phyloP scores from a whole-genome alignment of 1,139 yeast genomes.

The Saccharomyces hybrid region DNA sequence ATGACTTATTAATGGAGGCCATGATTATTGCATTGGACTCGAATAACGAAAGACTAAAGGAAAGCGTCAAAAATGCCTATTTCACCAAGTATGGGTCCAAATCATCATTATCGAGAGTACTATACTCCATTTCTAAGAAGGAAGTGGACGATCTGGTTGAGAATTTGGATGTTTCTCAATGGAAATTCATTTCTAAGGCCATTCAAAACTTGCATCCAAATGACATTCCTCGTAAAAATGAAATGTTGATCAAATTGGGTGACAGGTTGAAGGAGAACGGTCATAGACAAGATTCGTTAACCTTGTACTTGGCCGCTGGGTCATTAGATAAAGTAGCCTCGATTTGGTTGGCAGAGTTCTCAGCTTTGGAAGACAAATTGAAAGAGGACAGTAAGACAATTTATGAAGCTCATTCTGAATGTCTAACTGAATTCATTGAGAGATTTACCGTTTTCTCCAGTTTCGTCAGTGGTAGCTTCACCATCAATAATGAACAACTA shows the following conservation, averaged over 20 bases:
- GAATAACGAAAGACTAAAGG: slow-evolving; percentile 47
- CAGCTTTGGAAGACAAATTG: slow-evolving; percentile 48
- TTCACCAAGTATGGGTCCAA: slow-evolving; percentile 50
- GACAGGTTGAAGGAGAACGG: slow-evolving; percentile 50
- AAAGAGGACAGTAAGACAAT: slow-evolving; percentile 38
- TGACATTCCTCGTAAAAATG: slow-evolving; percentile 39
- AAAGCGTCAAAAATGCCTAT: slow-evolving; percentile 64
- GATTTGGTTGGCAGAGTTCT: slow-evolving; percentile 79
- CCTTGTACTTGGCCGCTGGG: slow-evolving; percentile 75
- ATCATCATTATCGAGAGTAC: slow-evolving; percentile 59
- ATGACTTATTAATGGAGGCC: slow-evolving; percentile 68
- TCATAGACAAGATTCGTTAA: slow-evolving; percentile 64
- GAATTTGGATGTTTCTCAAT: slow-evolving; percentile 67
- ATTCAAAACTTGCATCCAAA: slow-evolving; percentile 51
- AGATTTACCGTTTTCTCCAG: slow-evolving; percentile 73
- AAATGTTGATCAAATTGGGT: slow-evolving; percentile 62
- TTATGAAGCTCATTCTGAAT: slow-evolving; percentile 78
- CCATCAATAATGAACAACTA: slow-evolving; percentile 32
- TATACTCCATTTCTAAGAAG: slow-evolving; percentile 56
- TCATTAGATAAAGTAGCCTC: slow-evolving; percentile 71
- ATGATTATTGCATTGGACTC: slow-evolving; percentile 72
- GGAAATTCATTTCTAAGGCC: slow-evolving; percentile 77
- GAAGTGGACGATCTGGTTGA: slow-evolving; percentile 67
- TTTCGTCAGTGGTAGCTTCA: slow-evolving; percentile 40
- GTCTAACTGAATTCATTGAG: slow-evolving; percentile 75